Percentiles rank a stretch among this genome's conserved stretches.
Conservation (phyloP, 2,329 filamentous ascomycete species). For the Trichoderma endophyticum region DNA sequence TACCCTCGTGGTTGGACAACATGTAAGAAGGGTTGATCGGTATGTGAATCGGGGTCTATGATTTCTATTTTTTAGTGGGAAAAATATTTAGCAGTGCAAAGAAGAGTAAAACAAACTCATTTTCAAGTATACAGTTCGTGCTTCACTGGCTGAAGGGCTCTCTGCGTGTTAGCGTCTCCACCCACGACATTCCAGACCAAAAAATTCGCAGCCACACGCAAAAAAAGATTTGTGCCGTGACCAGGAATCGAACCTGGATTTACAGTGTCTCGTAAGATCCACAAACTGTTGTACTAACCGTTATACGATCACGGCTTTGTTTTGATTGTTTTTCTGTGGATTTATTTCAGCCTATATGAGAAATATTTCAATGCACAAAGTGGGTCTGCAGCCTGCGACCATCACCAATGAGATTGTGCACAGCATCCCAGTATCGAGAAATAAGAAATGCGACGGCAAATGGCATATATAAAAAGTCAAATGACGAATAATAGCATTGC, state of each 20-base stretch:
- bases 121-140: neutral
- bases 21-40: neutral
- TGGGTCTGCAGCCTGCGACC: neutral
- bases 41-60: neutral
- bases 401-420: neutral
- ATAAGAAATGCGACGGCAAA: neutral
- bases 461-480: neutral
- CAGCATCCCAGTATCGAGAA: neutral
- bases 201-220: neutral
- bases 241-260: slow-evolving; percentile 32
- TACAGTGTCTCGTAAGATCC: slow-evolving; percentile 28
- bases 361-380: neutral
- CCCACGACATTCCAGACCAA: neutral
- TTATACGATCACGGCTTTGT: slow-evolving; percentile 29
- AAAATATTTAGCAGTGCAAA: neutral
- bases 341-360: neutral
- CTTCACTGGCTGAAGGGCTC: neutral
- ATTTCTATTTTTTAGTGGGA: too few species aligned
- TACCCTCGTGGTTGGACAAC: neutral
- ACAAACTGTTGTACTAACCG: slow-evolving; percentile 33
- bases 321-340: neutral
- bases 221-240: slow-evolving; percentile 19
- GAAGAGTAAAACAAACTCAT: neutral
- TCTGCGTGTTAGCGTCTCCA: neutral
- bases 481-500: neutral